Evolutionary conservation across 306 rosid genomes (phyloP).

Genomic region (Lithocarpus polystachyus): DNA sequence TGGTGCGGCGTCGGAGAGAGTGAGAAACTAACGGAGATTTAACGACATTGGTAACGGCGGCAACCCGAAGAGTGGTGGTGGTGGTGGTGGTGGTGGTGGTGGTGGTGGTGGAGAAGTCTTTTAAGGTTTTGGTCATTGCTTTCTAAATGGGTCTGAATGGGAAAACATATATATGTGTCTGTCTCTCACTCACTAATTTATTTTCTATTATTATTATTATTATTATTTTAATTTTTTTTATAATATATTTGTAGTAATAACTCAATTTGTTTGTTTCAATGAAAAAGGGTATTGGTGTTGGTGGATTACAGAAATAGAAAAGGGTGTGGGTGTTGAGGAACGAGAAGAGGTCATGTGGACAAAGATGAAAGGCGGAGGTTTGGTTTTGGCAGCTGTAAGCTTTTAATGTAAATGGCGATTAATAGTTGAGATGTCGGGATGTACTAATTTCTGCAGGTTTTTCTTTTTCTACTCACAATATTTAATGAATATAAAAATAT

Average conservation of each 20-base stretch:
- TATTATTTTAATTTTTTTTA: not conserved
- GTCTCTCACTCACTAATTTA: not conserved
- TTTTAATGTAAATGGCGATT: too few relatives aligned
- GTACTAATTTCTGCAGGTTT: too few relatives aligned
- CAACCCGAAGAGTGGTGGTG: not conserved
- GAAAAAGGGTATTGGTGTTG: too few relatives aligned
- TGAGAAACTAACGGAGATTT: not conserved
- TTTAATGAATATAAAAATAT: too few relatives aligned
- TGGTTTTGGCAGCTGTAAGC: too few relatives aligned
- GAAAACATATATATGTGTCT: constrained; percentile 19
- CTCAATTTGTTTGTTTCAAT: too few relatives aligned
- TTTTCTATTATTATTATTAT: not conserved
- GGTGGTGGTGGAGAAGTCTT: not conserved
- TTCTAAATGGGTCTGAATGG: constrained; percentile 23
- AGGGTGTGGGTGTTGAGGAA: too few relatives aligned
- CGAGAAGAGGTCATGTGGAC: too few relatives aligned
- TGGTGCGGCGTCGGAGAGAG: not conserved
- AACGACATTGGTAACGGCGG: constrained; percentile 26
- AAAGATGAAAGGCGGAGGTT: too few relatives aligned
- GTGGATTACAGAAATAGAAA: too few relatives aligned
- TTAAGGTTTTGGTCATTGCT: constrained; percentile 30
- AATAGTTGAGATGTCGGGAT: too few relatives aligned
- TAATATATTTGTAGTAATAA: not conserved
- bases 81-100: not conserved
- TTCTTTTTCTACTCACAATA: too few relatives aligned